Conservation (phyloP, 2,329 filamentous ascomycete species). For the Pezicula radicicola region DNA sequence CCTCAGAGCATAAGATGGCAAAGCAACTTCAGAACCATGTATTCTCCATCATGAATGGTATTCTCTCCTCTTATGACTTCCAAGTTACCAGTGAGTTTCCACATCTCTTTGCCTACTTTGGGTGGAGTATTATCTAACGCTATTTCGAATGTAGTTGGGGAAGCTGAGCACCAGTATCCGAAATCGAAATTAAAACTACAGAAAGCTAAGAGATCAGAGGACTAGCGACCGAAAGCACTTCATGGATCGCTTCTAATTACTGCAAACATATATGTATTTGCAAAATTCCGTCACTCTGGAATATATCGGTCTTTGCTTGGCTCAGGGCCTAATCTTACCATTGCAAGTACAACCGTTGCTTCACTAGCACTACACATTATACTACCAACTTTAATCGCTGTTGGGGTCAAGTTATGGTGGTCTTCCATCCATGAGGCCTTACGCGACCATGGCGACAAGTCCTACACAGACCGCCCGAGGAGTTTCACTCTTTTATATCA, state of each 20-base stretch:
- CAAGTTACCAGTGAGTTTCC: slow-evolving; percentile 1
- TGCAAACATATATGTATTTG: slow-evolving; percentile 2
- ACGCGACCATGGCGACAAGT: slow-evolving; percentile 9
- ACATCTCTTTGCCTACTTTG: not conserved
- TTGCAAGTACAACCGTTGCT: slow-evolving; percentile 2
- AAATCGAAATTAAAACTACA: too few species aligned
- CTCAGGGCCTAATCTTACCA: not conserved
- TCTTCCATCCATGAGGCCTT: slow-evolving; percentile 10
- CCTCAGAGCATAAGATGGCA: slow-evolving; percentile 5
- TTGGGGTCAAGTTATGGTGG: slow-evolving; percentile 14
- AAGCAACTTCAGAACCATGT: slow-evolving; percentile 8
- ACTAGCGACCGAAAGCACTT: slow-evolving; percentile 9
- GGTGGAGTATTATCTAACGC: too few species aligned
- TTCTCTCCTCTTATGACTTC: slow-evolving; percentile 7
- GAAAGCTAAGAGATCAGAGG: too few species aligned
- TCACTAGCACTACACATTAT: slow-evolving; percentile 12
- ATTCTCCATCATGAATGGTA: slow-evolving; percentile 7
- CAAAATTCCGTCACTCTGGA: slow-evolving; percentile 2
- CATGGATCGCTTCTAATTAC: slow-evolving; percentile 4
- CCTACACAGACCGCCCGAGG: not conserved
- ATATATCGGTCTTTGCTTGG: slow-evolving; percentile 10
- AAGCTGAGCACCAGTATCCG: too few species aligned
- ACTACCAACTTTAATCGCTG: slow-evolving; percentile 11
- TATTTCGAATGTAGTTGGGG: too few species aligned
- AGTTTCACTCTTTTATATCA: slow-evolving; percentile 6